Base-by-base conservation (phyloP, 176 grass and related monocot species). In the Zea luxurians region DNA sequence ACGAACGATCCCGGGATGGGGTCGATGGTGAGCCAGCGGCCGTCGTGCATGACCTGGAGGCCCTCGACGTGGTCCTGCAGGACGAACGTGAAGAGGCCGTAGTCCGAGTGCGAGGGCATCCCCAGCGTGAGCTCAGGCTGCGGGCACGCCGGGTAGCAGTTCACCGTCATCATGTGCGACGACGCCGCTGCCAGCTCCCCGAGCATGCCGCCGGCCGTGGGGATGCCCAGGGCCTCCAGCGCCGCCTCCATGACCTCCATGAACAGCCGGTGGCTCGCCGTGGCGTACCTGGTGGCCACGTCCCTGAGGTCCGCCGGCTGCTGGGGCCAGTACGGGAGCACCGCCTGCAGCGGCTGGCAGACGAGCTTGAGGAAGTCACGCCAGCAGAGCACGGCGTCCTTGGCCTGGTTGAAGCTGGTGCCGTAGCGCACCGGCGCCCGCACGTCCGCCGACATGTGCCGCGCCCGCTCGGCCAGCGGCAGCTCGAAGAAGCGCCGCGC, bases 71-170 rank as follows among this genome's bases (percentile, higher is more conserved):
- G 58, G 77, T 94, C 92, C 49, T 94, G 92, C 21, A 94, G 69
- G 58, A 94, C 72, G 13, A 94, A 35, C 8, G 92, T 94, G 18
- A 94, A 86, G 65, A 91, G 73, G 72, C 88, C 92, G 48, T 89
- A 94, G 80, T 94, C 92, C 0, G 92, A 94, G 73, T 94, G 92
- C 27, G 92, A 80, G 13, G 92, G 92, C 92, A 94, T 94, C 12
- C 92, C 92, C 11, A 94, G 86, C 46, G 92, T 94, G 10, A 94
- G 76, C 3, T 89, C 78, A 0, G 92, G 92, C 58, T 94, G 57
- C 0, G 92, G 92, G 68, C 92, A 94, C 3, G 60, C 68, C 13
- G 92, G 92, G 49, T 64, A 94, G 77, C 77, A 94, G 69, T 94
- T 94, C 4, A 85, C 68, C 36, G 91, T 73, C 34, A 94, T n/a